Base-by-base conservation (phyloP, 495 filamentous ascomycete species). In the Hypoxylon rickii region DNA sequence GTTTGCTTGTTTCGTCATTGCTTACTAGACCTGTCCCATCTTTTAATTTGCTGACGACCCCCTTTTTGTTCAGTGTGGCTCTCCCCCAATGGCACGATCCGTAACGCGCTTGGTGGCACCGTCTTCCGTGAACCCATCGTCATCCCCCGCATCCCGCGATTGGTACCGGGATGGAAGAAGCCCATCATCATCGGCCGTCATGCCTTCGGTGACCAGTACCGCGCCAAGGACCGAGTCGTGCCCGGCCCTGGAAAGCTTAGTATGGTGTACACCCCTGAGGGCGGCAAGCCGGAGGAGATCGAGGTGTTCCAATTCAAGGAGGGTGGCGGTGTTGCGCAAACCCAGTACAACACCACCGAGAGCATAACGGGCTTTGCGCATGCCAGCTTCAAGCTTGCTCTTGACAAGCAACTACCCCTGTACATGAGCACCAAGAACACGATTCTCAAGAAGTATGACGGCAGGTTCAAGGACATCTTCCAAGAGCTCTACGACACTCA, bases 381-480 rank as follows among this genome's bases (percentile, higher is more conserved):
- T 66, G 89, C 94, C 44, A 88, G 84, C 61, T 97, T 98, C 86
- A 95, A 96, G 83, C 81, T 96, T 56, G 94, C 94, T 15, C 74
- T 98, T 22, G 79, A 83, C 71, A 95, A 96, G 83, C 77, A 76
- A 51, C 75, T 96, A 36, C 94, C 94, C 13, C 77, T 98, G 63
- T 98, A 97, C 76, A 91, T 97, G 92, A 94, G 89, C 83, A 98
- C 94, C 71, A 98, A 98, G 86, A 97, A 97, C 78, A 98, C 94
- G 55, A 98, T 98, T 67, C 76, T 98, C 61, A 98, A 98, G 86
- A 90, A 89, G 72, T 98, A 98, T 76, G 94, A 98, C 68, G 94
- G 94, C 22, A 82, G 88, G 60, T 98, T 98, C 83, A 97, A 96
- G 86, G 94, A 98, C 62, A 94, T 98, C 77, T 98, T 98, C 85